Percentiles rank a stretch among this genome's conserved stretches.
Evolutionary conservation across 192 early-diverging fungal species (phyloP).

Genomic region (Gaertneriomyces semiglobifer): DNA sequence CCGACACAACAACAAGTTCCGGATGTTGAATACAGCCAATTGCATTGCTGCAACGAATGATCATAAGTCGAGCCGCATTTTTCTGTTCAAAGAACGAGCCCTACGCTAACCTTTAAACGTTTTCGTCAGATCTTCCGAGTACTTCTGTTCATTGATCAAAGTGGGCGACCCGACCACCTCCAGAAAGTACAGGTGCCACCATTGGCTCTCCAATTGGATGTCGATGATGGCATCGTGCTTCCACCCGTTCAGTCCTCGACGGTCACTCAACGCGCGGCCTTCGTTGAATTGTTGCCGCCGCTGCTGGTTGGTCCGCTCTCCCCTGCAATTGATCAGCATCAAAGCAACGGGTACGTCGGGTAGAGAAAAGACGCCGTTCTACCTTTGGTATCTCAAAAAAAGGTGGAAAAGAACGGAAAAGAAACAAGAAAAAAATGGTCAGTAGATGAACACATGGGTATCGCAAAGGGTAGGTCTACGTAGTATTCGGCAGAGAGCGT

Average conservation of each 20-base stretch:
- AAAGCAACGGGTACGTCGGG: too few relatives aligned
- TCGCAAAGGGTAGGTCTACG: not conserved
- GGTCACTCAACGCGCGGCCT: not conserved
- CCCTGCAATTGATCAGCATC: not conserved
- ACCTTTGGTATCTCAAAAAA: too few relatives aligned
- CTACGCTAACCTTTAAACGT: not conserved
- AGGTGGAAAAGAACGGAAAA: not conserved
- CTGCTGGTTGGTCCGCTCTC: not conserved
- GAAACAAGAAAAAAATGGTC: not conserved
- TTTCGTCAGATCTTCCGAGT: not conserved
- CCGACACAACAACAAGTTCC: too few relatives aligned
- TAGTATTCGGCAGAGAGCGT: not conserved
- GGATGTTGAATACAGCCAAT: not conserved
- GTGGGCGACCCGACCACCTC: not conserved
- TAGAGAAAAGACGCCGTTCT: too few relatives aligned
- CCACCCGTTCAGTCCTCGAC: constrained; percentile 1
- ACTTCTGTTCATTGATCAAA: not conserved
- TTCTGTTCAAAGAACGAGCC: too few relatives aligned
- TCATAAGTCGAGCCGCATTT: not conserved
- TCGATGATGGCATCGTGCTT: not conserved
- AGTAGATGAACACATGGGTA: not conserved
- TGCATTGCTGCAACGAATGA: not conserved
- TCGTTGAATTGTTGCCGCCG: not conserved
- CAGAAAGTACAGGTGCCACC: not conserved
- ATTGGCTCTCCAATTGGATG: not conserved